Evolutionary conservation across 1,139 yeast species (phyloP), one percentile per base, ranked within the genome.

Genomic region (Kodamaea alishanica): DNA sequence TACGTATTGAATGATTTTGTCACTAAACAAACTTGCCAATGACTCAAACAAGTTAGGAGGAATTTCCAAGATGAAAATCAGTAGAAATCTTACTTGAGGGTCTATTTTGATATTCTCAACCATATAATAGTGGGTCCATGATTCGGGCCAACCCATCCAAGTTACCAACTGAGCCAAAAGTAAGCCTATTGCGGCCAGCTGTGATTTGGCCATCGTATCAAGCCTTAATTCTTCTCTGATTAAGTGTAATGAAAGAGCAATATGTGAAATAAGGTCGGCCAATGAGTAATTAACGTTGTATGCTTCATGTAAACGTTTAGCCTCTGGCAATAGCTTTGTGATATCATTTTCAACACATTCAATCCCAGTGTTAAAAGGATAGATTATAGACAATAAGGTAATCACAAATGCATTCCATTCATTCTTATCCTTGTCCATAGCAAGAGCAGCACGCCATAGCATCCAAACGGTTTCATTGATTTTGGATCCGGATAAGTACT

Each of bases 91-190:
- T 3, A 52, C 45, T 32, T 42, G 43, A 11, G 9, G 5, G 45
- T 66, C 72, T 7, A 65, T 50, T 1, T 31, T 30, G 2, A 34
- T 35, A 1, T 38, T 29, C 27, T 62, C 65, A 6, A 64, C 49
- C 56, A 59, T 65, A 52, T 87, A 86, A 52, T 80, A 81, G 2
- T 59, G 55, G 11, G 61, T 56, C 96, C 97, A 89, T 0, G 55
- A 44, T 0, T 68, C 75, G 3, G 82, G 76, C 96, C 96, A 88
- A 1, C 84, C 81, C 76, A 84, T 77, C 81, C 88, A 77, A 8
- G 63, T 47, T 0, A 83, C 73, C 6, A 85, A 50, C 47, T 82
- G 86, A 0, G 81, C 67, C n/a, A 90, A 58, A 8, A 89, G 54
- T 1, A 63, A 33, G 0, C 83, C 80, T 10, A 89, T 51, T 29